These are phyloP conservation scores for Linum lewisii DNA, from an alignment of 345 rosid genomes.

Conservation along the genomic window DNA sequence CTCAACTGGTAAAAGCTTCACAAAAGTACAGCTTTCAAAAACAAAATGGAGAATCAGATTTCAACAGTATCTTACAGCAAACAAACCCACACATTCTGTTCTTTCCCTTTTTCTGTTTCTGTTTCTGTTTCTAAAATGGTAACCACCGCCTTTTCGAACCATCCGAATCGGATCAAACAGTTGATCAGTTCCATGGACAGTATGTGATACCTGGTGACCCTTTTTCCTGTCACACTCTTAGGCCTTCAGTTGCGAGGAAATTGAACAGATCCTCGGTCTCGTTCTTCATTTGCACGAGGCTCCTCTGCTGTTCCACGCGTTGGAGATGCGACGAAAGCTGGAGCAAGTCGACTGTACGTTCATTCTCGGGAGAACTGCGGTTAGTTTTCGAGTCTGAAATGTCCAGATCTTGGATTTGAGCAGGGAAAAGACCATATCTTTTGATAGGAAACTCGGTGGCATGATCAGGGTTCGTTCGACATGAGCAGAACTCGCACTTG, in stretches of 20 bases:
- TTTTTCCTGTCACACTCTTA: neutral
- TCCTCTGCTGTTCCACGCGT: conserved; percentile 42
- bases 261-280: conserved; percentile 23
- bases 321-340: conserved; percentile 46
- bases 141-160: no score
- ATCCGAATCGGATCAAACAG: no score
- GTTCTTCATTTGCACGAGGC: conserved; percentile 23
- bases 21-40: neutral
- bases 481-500: conserved; percentile 14
- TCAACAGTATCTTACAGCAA: neutral
- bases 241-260: conserved; percentile 17
- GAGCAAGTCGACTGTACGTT: conserved; percentile 37
- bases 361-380: conserved; percentile 20
- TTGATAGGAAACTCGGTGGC: conserved; percentile 11
- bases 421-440: no score
- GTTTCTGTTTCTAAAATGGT: neutral
- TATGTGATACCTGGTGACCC: no score
- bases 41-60: neutral
- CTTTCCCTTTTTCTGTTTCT: neutral
- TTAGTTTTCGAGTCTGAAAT: conserved; percentile 18
- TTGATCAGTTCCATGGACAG: no score
- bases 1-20: neutral
- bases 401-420: conserved; percentile 20
- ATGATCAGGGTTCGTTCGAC: conserved; percentile 15
- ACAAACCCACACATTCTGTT: neutral